phyloP scores from a whole-genome alignment of 2,329 filamentous ascomycete species.

The Cytospora piceicola region DNA sequence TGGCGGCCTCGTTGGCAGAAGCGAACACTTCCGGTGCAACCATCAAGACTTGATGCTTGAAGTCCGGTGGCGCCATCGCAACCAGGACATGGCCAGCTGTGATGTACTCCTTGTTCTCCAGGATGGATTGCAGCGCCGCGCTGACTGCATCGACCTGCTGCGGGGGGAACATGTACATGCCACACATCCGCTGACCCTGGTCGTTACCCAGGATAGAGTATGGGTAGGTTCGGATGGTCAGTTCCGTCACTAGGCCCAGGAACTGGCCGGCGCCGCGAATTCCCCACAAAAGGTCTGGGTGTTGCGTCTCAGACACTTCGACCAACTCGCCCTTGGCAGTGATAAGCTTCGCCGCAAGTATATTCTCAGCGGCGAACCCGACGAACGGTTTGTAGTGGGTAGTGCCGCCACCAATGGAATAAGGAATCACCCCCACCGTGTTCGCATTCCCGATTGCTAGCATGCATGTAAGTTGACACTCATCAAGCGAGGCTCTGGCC shows the following conservation, averaged over 20 bases:
- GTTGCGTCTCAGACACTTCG: slow-evolving; percentile 1
- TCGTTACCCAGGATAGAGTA: not conserved
- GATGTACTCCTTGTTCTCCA: not conserved
- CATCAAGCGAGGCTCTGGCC: not conserved
- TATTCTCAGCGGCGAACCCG: not conserved
- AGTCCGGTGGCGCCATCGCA: not conserved
- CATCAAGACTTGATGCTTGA: not conserved
- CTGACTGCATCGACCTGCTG: not conserved
- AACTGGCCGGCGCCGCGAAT: slow-evolving; percentile 1
- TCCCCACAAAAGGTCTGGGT: slow-evolving; percentile 3
- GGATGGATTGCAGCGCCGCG: not conserved
- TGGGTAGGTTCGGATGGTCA: not conserved
- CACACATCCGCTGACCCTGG: not conserved
- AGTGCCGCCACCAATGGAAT: not conserved
- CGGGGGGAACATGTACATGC: not conserved
- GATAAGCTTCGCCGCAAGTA: not conserved
- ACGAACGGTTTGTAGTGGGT: not conserved
- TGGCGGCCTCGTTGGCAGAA: not conserved
- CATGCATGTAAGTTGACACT: not conserved
- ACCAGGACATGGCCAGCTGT: not conserved
- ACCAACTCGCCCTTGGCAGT: slow-evolving; percentile 1
- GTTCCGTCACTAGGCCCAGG: not conserved
- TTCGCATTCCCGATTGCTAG: not conserved
- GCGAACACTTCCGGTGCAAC: not conserved
- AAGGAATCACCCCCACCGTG: not conserved